A percentile compares a stretch with the other conserved stretches of the same genome.
Evolutionary conservation across 1,284 basidiomycete species (phyloP).

Genomic region (Marasmius sp.): DNA sequence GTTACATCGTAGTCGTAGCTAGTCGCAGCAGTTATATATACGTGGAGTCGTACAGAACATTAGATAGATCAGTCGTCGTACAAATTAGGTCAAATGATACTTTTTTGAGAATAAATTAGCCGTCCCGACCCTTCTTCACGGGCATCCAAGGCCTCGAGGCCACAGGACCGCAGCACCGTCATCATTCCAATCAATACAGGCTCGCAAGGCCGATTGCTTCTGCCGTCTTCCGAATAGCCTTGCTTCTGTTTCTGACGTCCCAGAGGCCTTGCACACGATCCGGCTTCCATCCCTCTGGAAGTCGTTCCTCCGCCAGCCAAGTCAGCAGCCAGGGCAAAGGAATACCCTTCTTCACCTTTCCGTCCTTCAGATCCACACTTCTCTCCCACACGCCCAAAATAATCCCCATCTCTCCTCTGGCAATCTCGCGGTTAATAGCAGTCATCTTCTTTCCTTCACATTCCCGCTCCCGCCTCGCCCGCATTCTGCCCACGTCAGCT

Average conservation of each 20-base stretch:
- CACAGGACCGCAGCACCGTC: neutral
- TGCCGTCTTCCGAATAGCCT: conserved; percentile 4
- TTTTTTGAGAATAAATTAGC: too few relatives aligned
- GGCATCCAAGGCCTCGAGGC: too few relatives aligned
- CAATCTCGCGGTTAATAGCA: conserved; percentile 12
- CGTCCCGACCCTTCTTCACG: too few relatives aligned
- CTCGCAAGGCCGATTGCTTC: neutral
- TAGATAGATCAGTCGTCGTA: too few relatives aligned
- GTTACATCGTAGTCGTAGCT: too few relatives aligned
- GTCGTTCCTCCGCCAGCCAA: conserved; percentile 9
- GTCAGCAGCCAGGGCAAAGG: conserved; percentile 10
- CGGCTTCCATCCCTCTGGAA: conserved; percentile 12
- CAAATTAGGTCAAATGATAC: too few relatives aligned
- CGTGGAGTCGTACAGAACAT: too few relatives aligned
- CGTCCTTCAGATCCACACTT: neutral
- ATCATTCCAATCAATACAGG: neutral
- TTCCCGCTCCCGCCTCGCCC: conserved; percentile 7
- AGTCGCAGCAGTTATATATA: too few relatives aligned
- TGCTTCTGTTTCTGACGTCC: conserved; percentile 8
- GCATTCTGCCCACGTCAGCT: conserved; percentile 13
- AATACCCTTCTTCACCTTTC: conserved; percentile 9
- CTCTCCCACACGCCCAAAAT: conserved; percentile 16
- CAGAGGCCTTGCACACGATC: conserved; percentile 7
- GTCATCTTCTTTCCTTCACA: conserved; percentile 6
- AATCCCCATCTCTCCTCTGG: conserved; percentile 16